phyloP scores from a whole-genome alignment of 2,329 filamentous ascomycete genomes.

The Sclerotinia spermophila region DNA sequence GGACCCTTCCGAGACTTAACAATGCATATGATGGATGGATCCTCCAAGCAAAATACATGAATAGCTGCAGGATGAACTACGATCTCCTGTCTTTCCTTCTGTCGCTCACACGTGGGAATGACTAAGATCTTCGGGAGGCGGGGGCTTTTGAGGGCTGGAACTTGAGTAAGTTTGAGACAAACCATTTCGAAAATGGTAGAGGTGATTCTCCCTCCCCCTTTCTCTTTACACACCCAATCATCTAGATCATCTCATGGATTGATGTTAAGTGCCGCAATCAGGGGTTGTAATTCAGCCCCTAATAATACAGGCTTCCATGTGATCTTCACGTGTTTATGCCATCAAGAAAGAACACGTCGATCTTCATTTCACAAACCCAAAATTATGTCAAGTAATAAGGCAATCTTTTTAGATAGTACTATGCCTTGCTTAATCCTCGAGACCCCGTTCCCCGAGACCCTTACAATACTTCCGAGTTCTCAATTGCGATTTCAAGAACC shows the following conservation, averaged over 20 bases:
- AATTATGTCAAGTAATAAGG: neutral
- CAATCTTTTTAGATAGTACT: neutral
- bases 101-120: constrained; percentile 17
- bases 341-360: neutral
- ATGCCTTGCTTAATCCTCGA: neutral
- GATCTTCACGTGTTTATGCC: neutral
- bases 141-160: constrained; percentile 7
- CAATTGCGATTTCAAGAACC: neutral
- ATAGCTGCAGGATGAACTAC: neutral
- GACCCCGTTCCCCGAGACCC: neutral
- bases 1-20: constrained; percentile 5
- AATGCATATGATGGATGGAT: neutral
- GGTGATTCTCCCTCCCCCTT: constrained; percentile 4
- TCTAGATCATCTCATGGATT: constrained; percentile 10
- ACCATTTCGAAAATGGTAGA: neutral
- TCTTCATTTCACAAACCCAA: constrained; percentile 8
- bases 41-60: neutral
- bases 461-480: neutral
- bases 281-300: neutral
- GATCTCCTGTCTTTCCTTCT: constrained; percentile 5
- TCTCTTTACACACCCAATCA: neutral
- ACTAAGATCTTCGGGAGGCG: constrained; percentile 7
- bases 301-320: neutral
- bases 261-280: constrained; percentile 1
- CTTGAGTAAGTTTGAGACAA: constrained; percentile 10